These are phyloP conservation scores for Capsella bursapastoris DNA, from an alignment of 345 rosid genomes.

Conservation along the genomic window DNA sequence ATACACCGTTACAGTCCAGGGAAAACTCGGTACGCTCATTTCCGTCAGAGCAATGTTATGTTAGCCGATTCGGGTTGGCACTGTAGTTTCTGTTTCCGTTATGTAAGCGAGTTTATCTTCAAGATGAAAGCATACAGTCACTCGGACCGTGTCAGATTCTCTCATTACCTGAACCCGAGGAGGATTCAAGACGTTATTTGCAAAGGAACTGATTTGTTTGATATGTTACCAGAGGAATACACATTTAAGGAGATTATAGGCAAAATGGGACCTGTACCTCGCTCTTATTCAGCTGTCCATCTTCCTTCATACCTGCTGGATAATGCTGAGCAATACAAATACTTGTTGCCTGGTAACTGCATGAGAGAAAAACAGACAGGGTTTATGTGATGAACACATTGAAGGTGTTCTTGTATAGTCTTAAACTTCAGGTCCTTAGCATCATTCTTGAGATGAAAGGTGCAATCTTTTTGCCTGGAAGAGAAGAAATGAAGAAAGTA, in stretches of 20 bases:
- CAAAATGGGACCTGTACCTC: slow-evolving; percentile 87
- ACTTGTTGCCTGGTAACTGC: slow-evolving; percentile 87
- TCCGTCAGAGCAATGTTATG: slow-evolving; percentile 66
- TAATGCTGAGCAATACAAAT: slow-evolving; percentile 67
- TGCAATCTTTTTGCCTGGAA: background rate
- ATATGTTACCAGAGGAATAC: slow-evolving; percentile 92
- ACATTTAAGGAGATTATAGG: slow-evolving; percentile 86
- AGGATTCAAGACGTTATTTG: slow-evolving; percentile 89
- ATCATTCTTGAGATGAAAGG: slow-evolving; percentile 17
- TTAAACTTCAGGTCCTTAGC: slow-evolving; percentile 27
- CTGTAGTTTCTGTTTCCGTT: slow-evolving; percentile 93
- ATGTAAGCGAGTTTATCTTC: slow-evolving; percentile 71
- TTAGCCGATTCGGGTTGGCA: slow-evolving; percentile 93
- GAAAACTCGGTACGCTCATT: slow-evolving; percentile 84
- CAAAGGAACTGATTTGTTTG: slow-evolving; percentile 76
- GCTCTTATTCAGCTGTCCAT: slow-evolving; percentile 75
- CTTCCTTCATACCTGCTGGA: slow-evolving; percentile 75
- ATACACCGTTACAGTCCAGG: slow-evolving; percentile 65
- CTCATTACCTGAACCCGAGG: slow-evolving; percentile 73
- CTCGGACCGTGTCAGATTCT: slow-evolving; percentile 78
- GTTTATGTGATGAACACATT: slow-evolving; percentile 13
- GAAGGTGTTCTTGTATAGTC: slow-evolving; percentile 37
- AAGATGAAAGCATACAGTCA: slow-evolving; percentile 99
- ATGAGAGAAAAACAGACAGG: slow-evolving; percentile 62
- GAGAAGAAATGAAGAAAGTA: slow-evolving; percentile 19